These are phyloP conservation scores for Plasmodium cynomolgi DNA, from an alignment of 169 alveolate species.

Conservation along the genomic window DNA sequence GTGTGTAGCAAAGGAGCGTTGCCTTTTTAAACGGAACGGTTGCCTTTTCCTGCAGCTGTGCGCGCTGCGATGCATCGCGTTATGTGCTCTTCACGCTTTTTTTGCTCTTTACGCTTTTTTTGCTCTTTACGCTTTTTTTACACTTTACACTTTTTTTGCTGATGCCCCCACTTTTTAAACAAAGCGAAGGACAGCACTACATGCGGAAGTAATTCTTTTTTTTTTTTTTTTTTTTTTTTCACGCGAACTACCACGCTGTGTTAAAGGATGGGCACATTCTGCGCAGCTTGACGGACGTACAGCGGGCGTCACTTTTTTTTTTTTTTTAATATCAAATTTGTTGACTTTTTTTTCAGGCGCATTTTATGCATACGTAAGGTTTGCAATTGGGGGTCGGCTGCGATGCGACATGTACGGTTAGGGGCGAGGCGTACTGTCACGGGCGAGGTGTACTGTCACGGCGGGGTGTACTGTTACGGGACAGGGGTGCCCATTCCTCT, in stretches of 20 bases:
- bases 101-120: not conserved
- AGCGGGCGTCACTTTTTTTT: not conserved
- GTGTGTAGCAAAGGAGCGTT: not conserved
- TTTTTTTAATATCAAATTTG: not conserved
- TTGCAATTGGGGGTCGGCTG: not conserved
- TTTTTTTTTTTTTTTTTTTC: not conserved
- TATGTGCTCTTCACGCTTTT: not conserved
- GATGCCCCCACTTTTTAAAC: not conserved
- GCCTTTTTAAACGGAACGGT: not conserved
- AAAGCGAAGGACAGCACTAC: not conserved
- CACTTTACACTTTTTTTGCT: not conserved
- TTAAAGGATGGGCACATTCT: not conserved
- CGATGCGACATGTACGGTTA: not conserved
- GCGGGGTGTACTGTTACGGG: not conserved
- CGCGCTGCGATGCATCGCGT: not conserved
- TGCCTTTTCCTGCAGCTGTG: not conserved
- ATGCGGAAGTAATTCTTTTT: not conserved
- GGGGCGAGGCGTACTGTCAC: not conserved
- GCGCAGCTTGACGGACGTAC: not conserved
- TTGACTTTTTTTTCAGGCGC: not conserved
- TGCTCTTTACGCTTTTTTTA: not conserved
- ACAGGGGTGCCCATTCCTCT: not conserved
- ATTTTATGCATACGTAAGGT: not conserved
- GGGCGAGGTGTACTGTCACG: not conserved
- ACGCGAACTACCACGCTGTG: not conserved